Base-by-base conservation (phyloP, 2,329 filamentous ascomycete genomes). In the Cadophora gregata region DNA sequence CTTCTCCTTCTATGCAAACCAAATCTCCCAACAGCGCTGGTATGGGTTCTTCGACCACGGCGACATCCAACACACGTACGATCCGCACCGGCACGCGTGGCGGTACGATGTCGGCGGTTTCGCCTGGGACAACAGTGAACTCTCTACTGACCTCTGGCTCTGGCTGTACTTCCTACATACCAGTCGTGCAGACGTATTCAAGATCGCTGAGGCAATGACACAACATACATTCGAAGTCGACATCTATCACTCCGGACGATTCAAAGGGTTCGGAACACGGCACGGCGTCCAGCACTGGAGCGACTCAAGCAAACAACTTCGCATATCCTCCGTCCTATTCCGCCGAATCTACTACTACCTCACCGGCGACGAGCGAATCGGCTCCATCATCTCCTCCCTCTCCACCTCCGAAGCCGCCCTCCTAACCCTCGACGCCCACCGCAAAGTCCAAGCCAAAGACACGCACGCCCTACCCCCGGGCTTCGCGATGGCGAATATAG, bases 1-100 rank as follows among this genome's bases (percentile, higher is more conserved):
- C 0, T 81, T 84, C 62, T 78, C 81, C 1, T 88, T 84, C 72
- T 89, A 89, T 72, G 75, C 81, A 25, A 75, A 75, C 0, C 85
- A 90, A 66, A 79, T 88, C 14, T 82, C 86, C 61, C 82, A 88
- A 64, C 81, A 85, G 1, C 78, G 83, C 12, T 89, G 87, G 87
- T 89, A 88, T 69, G 87, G 87, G 0, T 89, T 89, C 78, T 84
- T 83, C 76, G 86, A 89, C 67, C 80, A 87, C 63, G 87, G 87
- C 1, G 87, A 90, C 68, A 80, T 89, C 45, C 86, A 86, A 80
- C 87, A 89, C 71, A 85, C 85, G 0, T 89, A 89, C 68, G 87
- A 90, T 59, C 69, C 74, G 0, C 82, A 88, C 72, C 79, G 87
- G 4, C 87, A 89, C 68, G 80, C 80, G 0, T 90, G 87, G 87